A percentile compares a stretch with the other conserved stretches of the same genome.
phyloP scores from a whole-genome alignment of 208 protist genomes.

The Trypanosoma boissoni region DNA sequence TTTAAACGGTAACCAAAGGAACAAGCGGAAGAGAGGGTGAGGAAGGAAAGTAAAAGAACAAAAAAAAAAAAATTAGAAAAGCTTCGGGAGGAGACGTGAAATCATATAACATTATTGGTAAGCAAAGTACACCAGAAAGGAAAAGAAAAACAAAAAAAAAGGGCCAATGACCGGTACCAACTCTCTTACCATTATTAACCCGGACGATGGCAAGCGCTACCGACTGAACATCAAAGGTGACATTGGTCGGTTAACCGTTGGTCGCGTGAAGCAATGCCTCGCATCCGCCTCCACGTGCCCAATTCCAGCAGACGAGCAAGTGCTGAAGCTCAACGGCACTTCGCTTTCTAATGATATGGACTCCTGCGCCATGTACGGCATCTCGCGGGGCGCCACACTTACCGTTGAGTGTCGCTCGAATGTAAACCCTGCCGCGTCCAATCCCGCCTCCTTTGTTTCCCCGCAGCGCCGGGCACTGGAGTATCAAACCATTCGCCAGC shows the following conservation, averaged over 20 bases:
- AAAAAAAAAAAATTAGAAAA: background rate
- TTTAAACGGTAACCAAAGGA: too few relatives aligned
- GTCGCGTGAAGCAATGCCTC: conserved; percentile 70
- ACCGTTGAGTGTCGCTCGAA: conserved; percentile 31
- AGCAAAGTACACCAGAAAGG: too few relatives aligned
- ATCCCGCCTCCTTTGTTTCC: conserved; percentile 24
- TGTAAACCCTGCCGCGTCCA: background rate
- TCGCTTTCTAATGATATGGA: conserved; percentile 40
- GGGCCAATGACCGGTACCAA: conserved; percentile 19
- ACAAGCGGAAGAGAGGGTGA: too few relatives aligned
- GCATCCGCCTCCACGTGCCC: conserved; percentile 44
- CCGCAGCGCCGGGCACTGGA: conserved; percentile 45
- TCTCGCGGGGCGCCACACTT: conserved; percentile 53
- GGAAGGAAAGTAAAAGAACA: background rate
- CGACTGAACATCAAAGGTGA: conserved; percentile 49
- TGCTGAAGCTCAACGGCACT: conserved; percentile 57
- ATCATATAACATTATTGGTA: background rate
- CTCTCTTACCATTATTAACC: conserved; percentile 52
- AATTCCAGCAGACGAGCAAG: conserved; percentile 38
- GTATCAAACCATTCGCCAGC: conserved; percentile 63
- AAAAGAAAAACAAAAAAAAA: background rate
- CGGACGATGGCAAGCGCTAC: conserved; percentile 57
- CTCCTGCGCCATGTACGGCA: conserved; percentile 49
- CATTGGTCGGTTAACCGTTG: conserved; percentile 46
- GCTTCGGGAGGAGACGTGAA: background rate